phyloP scores from a whole-genome alignment of 2,329 filamentous ascomycete genomes.

The Alternaria sp. region DNA sequence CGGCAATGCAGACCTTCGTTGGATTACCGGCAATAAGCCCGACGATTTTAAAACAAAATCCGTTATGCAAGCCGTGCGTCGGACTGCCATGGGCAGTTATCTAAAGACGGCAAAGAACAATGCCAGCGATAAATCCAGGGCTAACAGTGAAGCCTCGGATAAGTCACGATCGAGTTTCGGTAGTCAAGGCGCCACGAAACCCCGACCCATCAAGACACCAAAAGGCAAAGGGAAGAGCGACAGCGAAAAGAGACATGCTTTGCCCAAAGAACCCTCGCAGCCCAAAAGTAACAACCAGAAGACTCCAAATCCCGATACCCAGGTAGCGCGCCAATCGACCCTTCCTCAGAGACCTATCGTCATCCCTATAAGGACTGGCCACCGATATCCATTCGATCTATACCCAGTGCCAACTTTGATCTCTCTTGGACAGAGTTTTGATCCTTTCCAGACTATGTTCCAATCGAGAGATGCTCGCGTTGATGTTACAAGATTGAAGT shows the following conservation, averaged over 20 bases:
- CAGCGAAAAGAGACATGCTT: conserved; percentile 11
- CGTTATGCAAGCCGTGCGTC: conserved; percentile 48
- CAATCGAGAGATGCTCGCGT: conserved; percentile 41
- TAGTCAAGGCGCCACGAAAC: conserved; percentile 22
- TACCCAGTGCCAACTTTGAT: conserved; percentile 25
- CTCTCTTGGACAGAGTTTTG: conserved; percentile 44
- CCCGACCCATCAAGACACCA: conserved; percentile 13
- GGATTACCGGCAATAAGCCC: conserved; percentile 46
- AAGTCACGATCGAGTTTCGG: conserved; percentile 26
- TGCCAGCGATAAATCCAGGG: conserved; percentile 13
- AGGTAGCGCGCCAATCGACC: conserved; percentile 25
- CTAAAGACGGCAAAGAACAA: conserved; percentile 38
- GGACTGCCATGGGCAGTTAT: conserved; percentile 48
- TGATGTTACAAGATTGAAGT: conserved; percentile 47
- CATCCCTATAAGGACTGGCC: conserved; percentile 20
- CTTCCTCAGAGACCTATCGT: conserved; percentile 37
- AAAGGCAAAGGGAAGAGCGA: conserved; percentile 5
- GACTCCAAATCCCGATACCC: conserved; percentile 13
- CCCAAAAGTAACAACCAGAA: conserved; percentile 10
- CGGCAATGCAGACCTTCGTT: conserved; percentile 32
- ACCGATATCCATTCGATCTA: conserved; percentile 34
- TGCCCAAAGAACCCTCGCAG: conserved; percentile 15
- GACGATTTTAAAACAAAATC: conserved; percentile 44
- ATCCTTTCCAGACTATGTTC: conserved; percentile 50
- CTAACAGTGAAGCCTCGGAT: conserved; percentile 32